A percentile compares a stretch with the other conserved stretches of the same genome.
Conservation (phyloP, 805 yeast genomes). For the Metschnikowia matae region DNA sequence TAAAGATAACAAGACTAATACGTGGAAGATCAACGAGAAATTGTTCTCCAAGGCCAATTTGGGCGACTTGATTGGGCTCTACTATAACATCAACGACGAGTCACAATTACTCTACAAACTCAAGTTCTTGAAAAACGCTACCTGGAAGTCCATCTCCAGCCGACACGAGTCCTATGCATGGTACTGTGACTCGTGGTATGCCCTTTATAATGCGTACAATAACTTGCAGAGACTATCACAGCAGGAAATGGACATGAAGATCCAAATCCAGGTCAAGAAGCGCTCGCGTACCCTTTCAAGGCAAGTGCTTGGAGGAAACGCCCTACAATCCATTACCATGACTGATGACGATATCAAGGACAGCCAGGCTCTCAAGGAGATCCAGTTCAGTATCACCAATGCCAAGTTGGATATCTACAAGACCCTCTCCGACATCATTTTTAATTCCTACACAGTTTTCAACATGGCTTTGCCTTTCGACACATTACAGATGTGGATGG, state of each 20-base stretch:
- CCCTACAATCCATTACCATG: conserved; percentile 9
- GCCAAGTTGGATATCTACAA: conserved; percentile 38
- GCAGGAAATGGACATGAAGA: conserved; percentile 49
- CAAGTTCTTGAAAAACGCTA: conserved; percentile 39
- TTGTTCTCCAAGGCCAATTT: conserved; percentile 42
- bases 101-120: conserved; percentile 52
- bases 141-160: conserved; percentile 35
- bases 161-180: conserved; percentile 65
- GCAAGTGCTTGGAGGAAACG: conserved; percentile 30
- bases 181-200: conserved; percentile 61
- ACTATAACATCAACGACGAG: conserved; percentile 67
- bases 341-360: conserved; percentile 22
- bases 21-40: conserved; percentile 17
- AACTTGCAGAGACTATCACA: conserved; percentile 40
- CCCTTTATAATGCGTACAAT: conserved; percentile 48
- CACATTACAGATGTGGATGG: conserved; percentile 45
- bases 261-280: conserved; percentile 59
- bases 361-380: conserved; percentile 23
- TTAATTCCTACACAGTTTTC: conserved; percentile 41
- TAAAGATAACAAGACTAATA: conserved; percentile 7
- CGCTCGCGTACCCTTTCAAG: conserved; percentile 45
- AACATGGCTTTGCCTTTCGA: conserved; percentile 28
- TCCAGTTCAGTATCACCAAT: conserved; percentile 35
- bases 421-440: conserved; percentile 35
- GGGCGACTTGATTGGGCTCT: conserved; percentile 51